Evolutionary conservation across 1,284 basidiomycete genomes (phyloP), one percentile per base, ranked within the genome.

Genomic region (Moniliophthora roreri): DNA sequence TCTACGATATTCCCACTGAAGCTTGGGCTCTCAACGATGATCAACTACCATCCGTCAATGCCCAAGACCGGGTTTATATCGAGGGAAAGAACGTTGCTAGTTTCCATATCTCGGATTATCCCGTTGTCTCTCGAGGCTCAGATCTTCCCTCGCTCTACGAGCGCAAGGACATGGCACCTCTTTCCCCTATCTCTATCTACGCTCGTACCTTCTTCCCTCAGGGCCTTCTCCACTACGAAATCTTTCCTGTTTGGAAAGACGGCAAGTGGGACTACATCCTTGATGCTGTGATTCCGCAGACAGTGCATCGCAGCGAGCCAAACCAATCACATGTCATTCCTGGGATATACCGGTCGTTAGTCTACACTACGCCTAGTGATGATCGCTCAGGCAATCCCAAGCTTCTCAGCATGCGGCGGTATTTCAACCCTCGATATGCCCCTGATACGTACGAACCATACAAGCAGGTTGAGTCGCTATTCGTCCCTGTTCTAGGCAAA

Each of bases 31-130:
- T 26, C 23, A 41, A 40, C 39, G 50, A 48, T 10, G 45, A 44
- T 8, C 9, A n/a, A 38, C 48, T 13, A 18, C 23, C 16, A 26
- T 32, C 28, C 16, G 20, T 40, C 26, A n/a, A 48, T 10, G 37
- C 35, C 24, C n/a, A 34, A 0, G 53, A 58, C n/a, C 48, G 51
- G n/a, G 32, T 49, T 7, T 44, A 48, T 40, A 51, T 59, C 40
- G 56, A 60, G 37, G 40, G 58, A n/a, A 45, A 68, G 51, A 62
- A 65, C 39, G 61, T 68, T 52, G 63, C 65, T 42, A 72, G 74
- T 50, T 71, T 84, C 51, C 69, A 77, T 44, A 77, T 88, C 52
- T 81, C 81, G 5, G 81, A 85, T 52, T 71, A 75, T 38, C 68
- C 68, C 34, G 58, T 71, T 41, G 69, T 73, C 42, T 57, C 66